phyloP scores from a whole-genome alignment of 75 land plant genomes.

The Selaginella moellendorffii region DNA sequence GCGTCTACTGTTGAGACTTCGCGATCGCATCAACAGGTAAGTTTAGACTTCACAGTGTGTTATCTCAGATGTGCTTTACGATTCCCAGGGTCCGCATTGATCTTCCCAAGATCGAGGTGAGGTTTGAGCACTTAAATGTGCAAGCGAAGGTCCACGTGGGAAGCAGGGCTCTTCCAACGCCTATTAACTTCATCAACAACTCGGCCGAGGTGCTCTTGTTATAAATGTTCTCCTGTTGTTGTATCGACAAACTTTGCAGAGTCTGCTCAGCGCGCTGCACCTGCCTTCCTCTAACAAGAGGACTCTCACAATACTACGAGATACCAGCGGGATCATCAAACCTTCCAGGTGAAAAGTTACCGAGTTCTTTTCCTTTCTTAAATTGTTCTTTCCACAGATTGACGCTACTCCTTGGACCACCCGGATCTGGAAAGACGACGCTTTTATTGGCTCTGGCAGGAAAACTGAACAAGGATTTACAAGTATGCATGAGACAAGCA shows the following conservation, averaged over 20 bases:
- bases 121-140: constrained; percentile 1
- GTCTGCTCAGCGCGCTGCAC: not conserved
- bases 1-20: not conserved
- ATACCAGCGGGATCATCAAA: not conserved
- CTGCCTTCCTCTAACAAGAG: not conserved
- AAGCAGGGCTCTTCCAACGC: not conserved
- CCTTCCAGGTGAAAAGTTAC: not conserved
- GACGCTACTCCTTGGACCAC: not conserved
- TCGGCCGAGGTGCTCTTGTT: not conserved
- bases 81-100: not conserved
- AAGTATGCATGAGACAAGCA: no score
- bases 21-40: not conserved
- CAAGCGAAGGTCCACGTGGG: not conserved
- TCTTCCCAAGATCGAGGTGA: not conserved
- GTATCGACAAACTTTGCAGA: not conserved
- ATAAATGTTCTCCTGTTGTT: not conserved
- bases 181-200: not conserved
- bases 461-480: not conserved
- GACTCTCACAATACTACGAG: not conserved
- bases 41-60: not conserved
- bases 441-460: not conserved
- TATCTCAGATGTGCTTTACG: not conserved
- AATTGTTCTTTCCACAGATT: not conserved
- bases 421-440: not conserved
- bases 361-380: not conserved